Conservation (phyloP, 306 rosid species). For the Carpinus viminea region DNA sequence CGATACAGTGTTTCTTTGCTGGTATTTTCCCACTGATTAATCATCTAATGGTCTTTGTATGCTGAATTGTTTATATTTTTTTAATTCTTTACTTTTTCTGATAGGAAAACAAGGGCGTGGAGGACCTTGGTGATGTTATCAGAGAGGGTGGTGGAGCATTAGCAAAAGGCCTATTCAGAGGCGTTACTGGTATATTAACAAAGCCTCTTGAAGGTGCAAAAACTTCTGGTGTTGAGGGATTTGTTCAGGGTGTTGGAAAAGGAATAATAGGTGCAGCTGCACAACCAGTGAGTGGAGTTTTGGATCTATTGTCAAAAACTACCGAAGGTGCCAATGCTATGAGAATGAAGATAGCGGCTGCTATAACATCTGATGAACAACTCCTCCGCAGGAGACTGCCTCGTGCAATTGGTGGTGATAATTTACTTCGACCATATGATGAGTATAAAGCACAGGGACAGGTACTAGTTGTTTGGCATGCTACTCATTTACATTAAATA, state of each 20-base stretch:
- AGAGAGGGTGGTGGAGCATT: constrained; percentile 99
- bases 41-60: background rate
- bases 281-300: constrained; percentile 96
- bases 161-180: constrained; percentile 97
- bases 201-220: constrained; percentile 99
- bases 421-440: constrained; percentile 77
- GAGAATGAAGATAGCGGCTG: constrained; percentile 96
- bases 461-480: constrained; percentile 52
- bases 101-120: constrained; percentile 96
- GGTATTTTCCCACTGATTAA: background rate
- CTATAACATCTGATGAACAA: constrained; percentile 95
- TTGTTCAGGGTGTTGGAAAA: constrained; percentile 99
- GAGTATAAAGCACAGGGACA: constrained; percentile 94
- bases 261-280: constrained; percentile 99
- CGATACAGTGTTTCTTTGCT: background rate
- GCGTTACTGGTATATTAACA: constrained; percentile 95
- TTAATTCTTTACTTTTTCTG: constrained; percentile 20
- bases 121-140: constrained; percentile 86
- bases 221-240: constrained; percentile 95
- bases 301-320: constrained; percentile 95
- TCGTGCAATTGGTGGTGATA: constrained; percentile 93
- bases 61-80: constrained; percentile 16
- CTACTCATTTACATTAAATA: constrained; percentile 1
- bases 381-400: constrained; percentile 93
- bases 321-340: constrained; percentile 99